Base-by-base conservation (phyloP, 1,284 basidiomycete genomes). In the Moniliophthora roreri region DNA sequence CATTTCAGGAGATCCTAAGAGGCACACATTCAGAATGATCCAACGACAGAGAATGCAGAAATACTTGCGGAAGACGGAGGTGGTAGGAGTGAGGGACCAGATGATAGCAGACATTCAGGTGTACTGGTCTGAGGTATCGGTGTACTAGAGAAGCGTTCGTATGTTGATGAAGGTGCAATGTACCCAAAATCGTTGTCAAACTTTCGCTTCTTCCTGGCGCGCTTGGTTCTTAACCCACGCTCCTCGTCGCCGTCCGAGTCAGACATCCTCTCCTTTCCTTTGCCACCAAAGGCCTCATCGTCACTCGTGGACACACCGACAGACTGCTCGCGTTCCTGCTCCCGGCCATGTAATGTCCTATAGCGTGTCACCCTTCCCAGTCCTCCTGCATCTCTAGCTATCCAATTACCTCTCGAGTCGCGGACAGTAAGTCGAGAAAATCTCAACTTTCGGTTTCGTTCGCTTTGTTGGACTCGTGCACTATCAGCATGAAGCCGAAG, bases 1-100 rank as follows among this genome's bases (percentile, higher is more conserved):
- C 74, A 78, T 72, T 89, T 89, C 41, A 90, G 66, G 4, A 89
- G 65, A 58, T 90, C 87, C 87, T 90, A 48, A 18, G 28, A 36
- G 56, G 56, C 15, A 41, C 4, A 9, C 24, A 48, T 41, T 24
- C 52, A 41, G 50, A 44, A 18, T 11, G 11, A 37, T 45, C 28
- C 50, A 8, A n/a, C 15, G 7, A 26, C 23, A 32, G 15, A 37
- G 28, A 13, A 23, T 26, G 47, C 32, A 49, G 24, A 16, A 48
- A 18, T 37, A 37, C 40, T 67, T 62, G 84, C 83, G 39, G 82
- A 72, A 51, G 80, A 77, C 40, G 82, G 81, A 16, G 65, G 63
- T 3, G 64, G 61, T 48, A 69, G 61, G 38, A 51, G 41, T 44
- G 59, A 7, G 21, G 32, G 18, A 21, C 24, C 10, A 16, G 34